phyloP scores from a whole-genome alignment of 2,329 filamentous ascomycete species.

The Aplosporella prunicola region DNA sequence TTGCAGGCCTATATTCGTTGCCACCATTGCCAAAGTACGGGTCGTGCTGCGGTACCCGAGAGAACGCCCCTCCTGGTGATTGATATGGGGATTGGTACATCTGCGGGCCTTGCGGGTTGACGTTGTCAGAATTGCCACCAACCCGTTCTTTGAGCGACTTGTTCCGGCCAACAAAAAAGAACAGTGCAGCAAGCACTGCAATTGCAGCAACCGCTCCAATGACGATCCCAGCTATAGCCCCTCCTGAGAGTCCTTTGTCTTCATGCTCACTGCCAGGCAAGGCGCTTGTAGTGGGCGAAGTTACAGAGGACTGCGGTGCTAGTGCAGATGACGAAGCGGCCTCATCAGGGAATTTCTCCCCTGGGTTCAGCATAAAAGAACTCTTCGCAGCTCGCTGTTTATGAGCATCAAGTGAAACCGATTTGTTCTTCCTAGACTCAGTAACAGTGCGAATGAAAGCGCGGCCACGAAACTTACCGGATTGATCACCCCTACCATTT shows the following conservation, averaged over 20 bases:
- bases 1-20: slow-evolving; percentile 5
- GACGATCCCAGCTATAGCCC: slow-evolving; percentile 46
- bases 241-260: slow-evolving; percentile 22
- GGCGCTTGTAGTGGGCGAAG: neutral
- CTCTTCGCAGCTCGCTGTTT: slow-evolving; percentile 17
- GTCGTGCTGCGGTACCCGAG: neutral
- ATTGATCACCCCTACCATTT: slow-evolving; percentile 72
- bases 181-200: slow-evolving; percentile 48
- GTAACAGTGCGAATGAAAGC: too few species aligned
- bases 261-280: neutral
- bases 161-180: slow-evolving; percentile 53
- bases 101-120: slow-evolving; percentile 5
- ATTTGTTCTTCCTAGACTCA: too few species aligned
- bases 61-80: slow-evolving; percentile 4
- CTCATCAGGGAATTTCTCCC: slow-evolving; percentile 32
- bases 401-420: slow-evolving; percentile 2
- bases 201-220: slow-evolving; percentile 55
- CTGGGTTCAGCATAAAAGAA: slow-evolving; percentile 24
- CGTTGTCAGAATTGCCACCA: neutral
- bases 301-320: neutral
- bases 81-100: slow-evolving; percentile 9
- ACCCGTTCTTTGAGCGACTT: slow-evolving; percentile 7
- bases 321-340: slow-evolving; percentile 7
- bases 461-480: slow-evolving; percentile 44
- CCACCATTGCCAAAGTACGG: neutral